These are phyloP conservation scores for Tribonema minus DNA, from an alignment of 108 stramenopile species.

Conservation along the genomic window DNA sequence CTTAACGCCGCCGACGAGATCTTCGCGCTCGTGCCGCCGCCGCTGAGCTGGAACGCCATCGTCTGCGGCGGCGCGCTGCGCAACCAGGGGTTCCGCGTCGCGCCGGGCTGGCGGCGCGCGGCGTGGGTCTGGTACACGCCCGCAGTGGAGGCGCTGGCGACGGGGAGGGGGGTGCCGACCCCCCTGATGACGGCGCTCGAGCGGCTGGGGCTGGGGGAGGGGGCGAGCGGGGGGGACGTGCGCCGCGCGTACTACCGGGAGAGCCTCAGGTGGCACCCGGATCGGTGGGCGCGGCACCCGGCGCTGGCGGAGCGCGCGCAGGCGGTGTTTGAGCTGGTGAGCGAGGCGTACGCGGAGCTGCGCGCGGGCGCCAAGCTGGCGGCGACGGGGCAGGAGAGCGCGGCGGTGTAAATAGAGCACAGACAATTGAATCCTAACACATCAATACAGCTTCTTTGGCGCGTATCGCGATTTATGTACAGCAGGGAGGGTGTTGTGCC, in stretches of 20 bases:
- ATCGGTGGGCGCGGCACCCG: slow-evolving; percentile 21
- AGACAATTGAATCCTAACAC: no score
- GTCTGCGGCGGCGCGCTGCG: not conserved
- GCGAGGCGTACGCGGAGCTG: slow-evolving; percentile 26
- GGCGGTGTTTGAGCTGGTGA: slow-evolving; percentile 11
- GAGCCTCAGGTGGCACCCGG: slow-evolving; percentile 31
- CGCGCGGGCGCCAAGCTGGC: no score
- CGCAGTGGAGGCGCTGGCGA: slow-evolving; percentile 21
- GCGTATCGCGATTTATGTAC: no score
- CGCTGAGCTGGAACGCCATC: slow-evolving; percentile 2
- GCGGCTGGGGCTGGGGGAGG: slow-evolving; percentile 3
- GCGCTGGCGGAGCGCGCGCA: slow-evolving; percentile 12
- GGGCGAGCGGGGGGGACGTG: slow-evolving; percentile 8
- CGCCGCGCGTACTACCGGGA: slow-evolving; percentile 13
- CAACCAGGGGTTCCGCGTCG: slow-evolving; percentile 5
- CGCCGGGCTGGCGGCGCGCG: not conserved
- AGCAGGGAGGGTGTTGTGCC: no score
- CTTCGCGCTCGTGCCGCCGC: not conserved
- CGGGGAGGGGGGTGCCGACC: slow-evolving; percentile 9
- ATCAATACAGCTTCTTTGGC: no score
- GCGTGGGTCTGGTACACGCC: slow-evolving; percentile 26
- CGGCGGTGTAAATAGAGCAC: no score
- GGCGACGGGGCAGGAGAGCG: no score
- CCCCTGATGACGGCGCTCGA: not conserved
- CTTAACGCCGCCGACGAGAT: not conserved